These are phyloP conservation scores for Metarhizium sp. DNA, from an alignment of 2,329 filamentous ascomycete genomes.

Conservation along the genomic window DNA sequence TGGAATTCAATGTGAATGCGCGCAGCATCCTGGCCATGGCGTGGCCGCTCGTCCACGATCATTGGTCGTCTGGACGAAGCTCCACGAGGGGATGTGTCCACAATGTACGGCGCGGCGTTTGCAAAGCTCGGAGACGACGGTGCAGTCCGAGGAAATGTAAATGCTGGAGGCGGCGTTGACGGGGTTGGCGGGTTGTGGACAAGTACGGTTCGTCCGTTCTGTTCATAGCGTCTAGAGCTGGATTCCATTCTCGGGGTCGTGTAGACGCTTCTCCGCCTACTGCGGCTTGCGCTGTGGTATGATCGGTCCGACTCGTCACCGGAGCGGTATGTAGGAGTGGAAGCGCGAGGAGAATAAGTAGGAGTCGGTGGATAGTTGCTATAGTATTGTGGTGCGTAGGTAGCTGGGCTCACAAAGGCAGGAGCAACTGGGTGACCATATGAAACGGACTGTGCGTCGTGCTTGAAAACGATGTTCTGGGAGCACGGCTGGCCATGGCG, in stretches of 20 bases:
- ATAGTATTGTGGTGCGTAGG: conserved; percentile 12
- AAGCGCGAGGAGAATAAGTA: conserved; percentile 21
- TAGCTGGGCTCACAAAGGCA: not conserved
- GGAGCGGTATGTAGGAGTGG: conserved; percentile 24
- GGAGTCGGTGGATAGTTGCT: conserved; percentile 31
- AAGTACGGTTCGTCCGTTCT: conserved; percentile 33
- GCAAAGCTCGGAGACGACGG: conserved; percentile 26
- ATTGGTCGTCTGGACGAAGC: conserved; percentile 21
- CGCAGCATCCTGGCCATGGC: conserved; percentile 10
- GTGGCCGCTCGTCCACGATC: conserved; percentile 28
- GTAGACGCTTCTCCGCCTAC: conserved; percentile 25
- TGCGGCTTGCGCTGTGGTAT: conserved; percentile 19
- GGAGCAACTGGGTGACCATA: conserved; percentile 17
- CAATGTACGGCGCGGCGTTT: conserved; percentile 14
- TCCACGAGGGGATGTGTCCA: conserved; percentile 15
- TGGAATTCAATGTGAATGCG: conserved; percentile 29
- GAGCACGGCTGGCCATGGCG: conserved; percentile 32
- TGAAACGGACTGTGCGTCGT: conserved; percentile 27
- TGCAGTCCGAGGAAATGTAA: conserved; percentile 28
- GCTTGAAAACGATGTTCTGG: conserved; percentile 29
- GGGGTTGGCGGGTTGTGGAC: conserved; percentile 35
- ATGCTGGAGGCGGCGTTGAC: conserved; percentile 35
- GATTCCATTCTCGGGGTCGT: conserved; percentile 26
- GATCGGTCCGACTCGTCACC: conserved; percentile 29
- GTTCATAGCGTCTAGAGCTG: conserved; percentile 19